A percentile compares a stretch with the other conserved stretches of the same genome.
Conservation (phyloP, 169 alveolate species). For the Cryptosporidium xiaoi region DNA sequence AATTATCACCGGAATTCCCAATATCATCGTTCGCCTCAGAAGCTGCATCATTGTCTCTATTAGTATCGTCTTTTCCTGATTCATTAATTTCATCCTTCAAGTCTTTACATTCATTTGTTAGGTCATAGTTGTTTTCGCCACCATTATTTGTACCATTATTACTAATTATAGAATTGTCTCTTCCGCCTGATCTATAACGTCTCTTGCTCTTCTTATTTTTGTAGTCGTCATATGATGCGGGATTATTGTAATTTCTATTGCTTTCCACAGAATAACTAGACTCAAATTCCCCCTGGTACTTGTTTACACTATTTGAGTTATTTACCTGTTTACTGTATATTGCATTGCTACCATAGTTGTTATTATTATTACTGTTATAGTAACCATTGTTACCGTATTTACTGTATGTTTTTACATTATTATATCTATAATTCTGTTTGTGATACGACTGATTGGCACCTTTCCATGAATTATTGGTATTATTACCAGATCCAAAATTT, state of each 20-base stretch:
- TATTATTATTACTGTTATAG: not conserved
- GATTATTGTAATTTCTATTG: not conserved
- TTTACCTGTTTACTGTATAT: not conserved
- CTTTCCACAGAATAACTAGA: not conserved
- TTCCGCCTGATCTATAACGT: no score
- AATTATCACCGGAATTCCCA: no score
- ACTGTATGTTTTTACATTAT: not conserved
- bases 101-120: no score
- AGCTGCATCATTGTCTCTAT: no score
- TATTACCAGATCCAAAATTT: not conserved
- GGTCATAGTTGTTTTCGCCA: no score
- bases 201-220: no score
- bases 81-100: no score
- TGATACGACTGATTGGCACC: not conserved
- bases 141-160: no score
- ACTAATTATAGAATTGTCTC: no score
- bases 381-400: not conserved
- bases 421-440: not conserved
- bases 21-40: no score
- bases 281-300: not conserved
- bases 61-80: no score
- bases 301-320: not conserved
- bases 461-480: not conserved
- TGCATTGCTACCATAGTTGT: not conserved
- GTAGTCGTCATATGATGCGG: not conserved